Evolutionary conservation across 2,329 filamentous ascomycete genomes (phyloP), one percentile per base, ranked within the genome.

Genomic region (Aspergillus pseudonomiae): DNA sequence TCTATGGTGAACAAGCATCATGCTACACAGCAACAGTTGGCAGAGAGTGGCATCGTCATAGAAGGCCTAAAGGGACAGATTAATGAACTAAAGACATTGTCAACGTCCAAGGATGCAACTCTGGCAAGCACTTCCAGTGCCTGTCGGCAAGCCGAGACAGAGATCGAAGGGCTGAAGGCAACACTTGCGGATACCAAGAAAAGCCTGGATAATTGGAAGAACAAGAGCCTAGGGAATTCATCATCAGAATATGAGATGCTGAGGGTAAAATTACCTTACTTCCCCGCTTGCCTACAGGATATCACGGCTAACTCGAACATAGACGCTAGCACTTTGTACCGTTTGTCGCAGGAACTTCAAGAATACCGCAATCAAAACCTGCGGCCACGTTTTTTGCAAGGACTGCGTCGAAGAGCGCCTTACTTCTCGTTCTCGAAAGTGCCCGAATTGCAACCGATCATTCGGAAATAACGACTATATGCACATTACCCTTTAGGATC

Each of bases 301-400:
- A 30, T 45, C 41, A 50, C 62, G 70, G 71, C 66, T 63, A 36
- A 71, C 60, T 58, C 11, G 63, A 19, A 39, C 9, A 2, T 72
- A 92, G 89, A 85, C 85, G 73, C 86, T 95, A 78, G 90, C 92
- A 36, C 88, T 96, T 58, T 99, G 95, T 82, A 92, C 93, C 12
- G 92, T 98, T 57, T 99, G 96, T 81, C 92, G 93, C 70, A 90
- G 88, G 73, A 92, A 94, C 70, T 94, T 97, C 82, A 98, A 98
- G 79, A 93, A 98, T 74, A 96, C 94, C 0, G 91, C 90, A 11
- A 86, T 99, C 77, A 96, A 95, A 80, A 93, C 92, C 0, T 99
- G 95, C 77, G 95, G 95, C 1, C 95, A 99, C 78, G 87, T 96
- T 56, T 97, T 98, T 78, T 99, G 95, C 85, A 89, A 90, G 74